A percentile compares a stretch with the other conserved stretches of the same genome.
phyloP scores from a whole-genome alignment of 345 rosid species.

The Jatropha curcas region DNA sequence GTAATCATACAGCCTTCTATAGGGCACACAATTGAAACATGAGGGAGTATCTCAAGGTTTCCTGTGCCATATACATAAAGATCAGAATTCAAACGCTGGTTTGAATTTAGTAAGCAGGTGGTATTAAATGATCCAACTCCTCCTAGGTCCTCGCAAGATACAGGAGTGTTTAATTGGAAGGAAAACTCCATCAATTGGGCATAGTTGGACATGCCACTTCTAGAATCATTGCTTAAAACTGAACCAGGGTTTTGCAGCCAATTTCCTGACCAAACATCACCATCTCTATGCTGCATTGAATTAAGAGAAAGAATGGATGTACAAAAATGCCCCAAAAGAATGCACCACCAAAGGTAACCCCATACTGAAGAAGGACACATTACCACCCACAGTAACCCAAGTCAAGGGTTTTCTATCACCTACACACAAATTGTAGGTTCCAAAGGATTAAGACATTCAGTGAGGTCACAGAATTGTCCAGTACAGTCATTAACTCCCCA shows the following conservation, averaged over 20 bases:
- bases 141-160: constrained; percentile 68
- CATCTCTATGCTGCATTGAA: constrained; percentile 30
- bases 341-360: constrained; percentile 43
- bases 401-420: not conserved
- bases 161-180: constrained; percentile 26
- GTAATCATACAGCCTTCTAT: constrained; percentile 63
- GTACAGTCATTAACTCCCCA: not conserved
- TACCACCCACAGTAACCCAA: constrained; percentile 11
- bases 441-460: constrained; percentile 3
- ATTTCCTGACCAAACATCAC: constrained; percentile 26
- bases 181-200: constrained; percentile 24
- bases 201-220: constrained; percentile 17
- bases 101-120: constrained; percentile 73
- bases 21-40: constrained; percentile 67
- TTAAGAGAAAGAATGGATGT: constrained; percentile 36
- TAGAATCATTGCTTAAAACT: constrained; percentile 29
- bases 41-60: constrained; percentile 68
- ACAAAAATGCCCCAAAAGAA: constrained; percentile 43
- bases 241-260: constrained; percentile 28
- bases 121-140: constrained; percentile 93
- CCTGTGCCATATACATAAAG: constrained; percentile 64
- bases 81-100: constrained; percentile 63
- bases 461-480: not conserved
- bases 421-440: constrained; percentile 17
- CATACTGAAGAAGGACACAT: constrained; percentile 51